Conservation (phyloP, 2,329 filamentous ascomycete species). For the Pseudogymnoascus sp. region DNA sequence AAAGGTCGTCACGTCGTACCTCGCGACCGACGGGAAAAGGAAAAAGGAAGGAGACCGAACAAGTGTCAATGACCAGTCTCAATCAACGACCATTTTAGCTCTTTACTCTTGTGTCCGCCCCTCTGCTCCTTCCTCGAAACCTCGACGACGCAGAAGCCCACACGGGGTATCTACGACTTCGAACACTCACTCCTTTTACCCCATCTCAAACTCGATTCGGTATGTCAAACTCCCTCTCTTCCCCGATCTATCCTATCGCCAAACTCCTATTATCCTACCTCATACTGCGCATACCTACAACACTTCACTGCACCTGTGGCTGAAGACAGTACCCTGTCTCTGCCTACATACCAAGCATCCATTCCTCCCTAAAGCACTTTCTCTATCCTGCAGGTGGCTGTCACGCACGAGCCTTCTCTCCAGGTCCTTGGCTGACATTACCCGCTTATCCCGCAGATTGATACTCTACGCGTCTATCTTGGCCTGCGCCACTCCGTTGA, state of each 20-base stretch:
- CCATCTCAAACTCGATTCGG: not conserved
- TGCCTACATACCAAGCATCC: not conserved
- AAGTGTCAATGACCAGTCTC: not conserved
- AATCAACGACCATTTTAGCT: not conserved
- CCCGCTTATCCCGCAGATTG: not conserved
- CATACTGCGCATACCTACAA: not conserved
- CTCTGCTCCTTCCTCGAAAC: not conserved
- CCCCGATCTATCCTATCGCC: not conserved
- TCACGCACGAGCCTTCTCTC: not conserved
- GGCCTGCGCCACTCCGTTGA: not conserved
- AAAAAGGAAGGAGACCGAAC: not conserved
- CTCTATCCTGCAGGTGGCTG: not conserved
- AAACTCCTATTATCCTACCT: not conserved
- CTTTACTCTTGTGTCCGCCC: not conserved
- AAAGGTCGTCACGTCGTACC: not conserved
- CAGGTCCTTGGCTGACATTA: not conserved
- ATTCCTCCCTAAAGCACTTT: not conserved
- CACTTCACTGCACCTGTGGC: not conserved
- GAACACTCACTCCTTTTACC: not conserved
- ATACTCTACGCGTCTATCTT: not conserved
- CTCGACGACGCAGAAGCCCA: not conserved
- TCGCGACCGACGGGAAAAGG: not conserved
- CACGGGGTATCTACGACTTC: not conserved
- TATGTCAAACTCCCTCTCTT: not conserved
- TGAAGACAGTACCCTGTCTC: not conserved